These are phyloP conservation scores for Atkinsonella texensis DNA, from an alignment of 2,329 filamentous ascomycete genomes.

Conservation along the genomic window DNA sequence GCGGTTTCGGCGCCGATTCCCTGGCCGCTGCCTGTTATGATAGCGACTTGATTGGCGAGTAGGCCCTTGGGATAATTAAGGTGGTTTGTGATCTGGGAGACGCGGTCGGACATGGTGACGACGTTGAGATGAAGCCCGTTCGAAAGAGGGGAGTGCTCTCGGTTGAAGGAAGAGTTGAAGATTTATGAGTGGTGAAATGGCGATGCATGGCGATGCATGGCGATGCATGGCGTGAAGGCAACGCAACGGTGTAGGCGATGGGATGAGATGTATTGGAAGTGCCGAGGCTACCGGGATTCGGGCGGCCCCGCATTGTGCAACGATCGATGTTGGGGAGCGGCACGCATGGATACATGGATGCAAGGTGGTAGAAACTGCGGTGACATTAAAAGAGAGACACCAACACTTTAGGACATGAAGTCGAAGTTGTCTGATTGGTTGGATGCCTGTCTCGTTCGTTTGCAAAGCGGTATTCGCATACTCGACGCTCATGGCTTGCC, in stretches of 20 bases:
- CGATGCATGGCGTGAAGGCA: neutral
- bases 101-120: constrained; percentile 39
- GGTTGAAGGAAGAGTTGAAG: neutral
- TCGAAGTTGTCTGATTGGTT: too few relatives aligned
- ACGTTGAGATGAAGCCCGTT: neutral
- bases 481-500: too few relatives aligned
- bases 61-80: constrained; percentile 74
- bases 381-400: too few relatives aligned
- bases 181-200: neutral
- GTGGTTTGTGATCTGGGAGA: constrained; percentile 62
- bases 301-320: neutral
- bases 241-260: too few relatives aligned
- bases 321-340: too few relatives aligned
- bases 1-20: constrained; percentile 82
- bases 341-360: neutral
- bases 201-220: neutral
- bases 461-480: too few relatives aligned
- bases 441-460: too few relatives aligned
- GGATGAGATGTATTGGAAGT: neutral
- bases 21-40: constrained; percentile 77
- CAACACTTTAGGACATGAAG: too few relatives aligned
- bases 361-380: too few relatives aligned
- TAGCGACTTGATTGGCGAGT: constrained; percentile 68
- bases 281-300: neutral
- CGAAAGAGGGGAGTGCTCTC: neutral